A percentile compares a stretch with the other conserved stretches of the same genome.
These are phyloP conservation scores for Kickxella alabastrina DNA, from an alignment of 192 early-diverging fungal genomes.

Conservation along the genomic window DNA sequence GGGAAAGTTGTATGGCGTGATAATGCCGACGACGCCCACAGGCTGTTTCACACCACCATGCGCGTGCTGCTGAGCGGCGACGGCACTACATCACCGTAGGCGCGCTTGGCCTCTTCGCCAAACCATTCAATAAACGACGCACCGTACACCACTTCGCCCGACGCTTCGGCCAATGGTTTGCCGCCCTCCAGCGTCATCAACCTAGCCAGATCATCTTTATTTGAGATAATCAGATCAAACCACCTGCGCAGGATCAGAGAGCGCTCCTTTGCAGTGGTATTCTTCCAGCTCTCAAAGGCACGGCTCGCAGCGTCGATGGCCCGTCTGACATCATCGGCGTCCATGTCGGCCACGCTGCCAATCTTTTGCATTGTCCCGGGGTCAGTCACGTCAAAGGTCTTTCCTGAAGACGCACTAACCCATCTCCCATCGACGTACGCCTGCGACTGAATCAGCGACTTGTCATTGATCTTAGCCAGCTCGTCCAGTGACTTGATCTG, in stretches of 20 bases:
- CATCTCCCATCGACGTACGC: conserved; percentile 64
- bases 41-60: conserved; percentile 70
- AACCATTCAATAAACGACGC: conserved; percentile 78
- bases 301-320: conserved; percentile 59
- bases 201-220: conserved; percentile 70
- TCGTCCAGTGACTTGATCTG: conserved; percentile 19
- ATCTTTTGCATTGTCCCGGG: conserved; percentile 62
- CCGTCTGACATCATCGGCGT: conserved; percentile 52
- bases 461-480: conserved; percentile 59
- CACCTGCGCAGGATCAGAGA: conserved; percentile 60
- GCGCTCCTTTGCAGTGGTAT: conserved; percentile 61
- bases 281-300: conserved; percentile 61
- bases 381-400: conserved; percentile 59
- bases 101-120: conserved; percentile 76
- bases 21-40: conserved; percentile 68
- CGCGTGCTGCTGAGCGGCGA: conserved; percentile 53
- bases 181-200: conserved; percentile 85
- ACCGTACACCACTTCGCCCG: conserved; percentile 61
- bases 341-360: conserved; percentile 64
- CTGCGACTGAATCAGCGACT: conserved; percentile 50
- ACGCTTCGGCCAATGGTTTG: conserved; percentile 60
- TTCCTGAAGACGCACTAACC: conserved; percentile 37
- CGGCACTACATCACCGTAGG: conserved; percentile 76
- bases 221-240: conserved; percentile 60
- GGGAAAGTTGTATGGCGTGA: conserved; percentile 84